These are phyloP conservation scores for Coemansia sp. DNA, from an alignment of 192 early-diverging fungal genomes.

Conservation along the genomic window DNA sequence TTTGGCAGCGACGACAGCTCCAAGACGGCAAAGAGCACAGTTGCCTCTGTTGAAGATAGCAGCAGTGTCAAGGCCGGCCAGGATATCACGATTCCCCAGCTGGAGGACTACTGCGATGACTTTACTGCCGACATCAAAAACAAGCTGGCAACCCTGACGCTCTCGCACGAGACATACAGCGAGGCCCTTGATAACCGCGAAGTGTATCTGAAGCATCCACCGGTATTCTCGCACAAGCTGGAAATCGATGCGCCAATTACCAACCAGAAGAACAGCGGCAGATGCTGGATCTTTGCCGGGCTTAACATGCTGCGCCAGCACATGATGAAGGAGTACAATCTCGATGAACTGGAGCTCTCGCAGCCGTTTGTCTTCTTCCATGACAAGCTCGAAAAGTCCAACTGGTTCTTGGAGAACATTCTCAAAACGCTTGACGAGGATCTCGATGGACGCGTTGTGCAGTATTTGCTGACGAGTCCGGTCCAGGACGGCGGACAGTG, in stretches of 20 bases:
- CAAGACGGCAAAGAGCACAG: neutral
- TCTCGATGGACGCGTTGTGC: slow-evolving; percentile 66
- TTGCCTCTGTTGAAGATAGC: neutral
- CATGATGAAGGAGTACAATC: slow-evolving; percentile 72
- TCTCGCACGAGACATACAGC: slow-evolving; percentile 60
- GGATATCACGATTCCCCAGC: slow-evolving; percentile 26
- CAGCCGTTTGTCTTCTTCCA: slow-evolving; percentile 74
- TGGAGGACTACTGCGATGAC: slow-evolving; percentile 29
- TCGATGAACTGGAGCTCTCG: slow-evolving; percentile 78
- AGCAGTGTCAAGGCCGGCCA: neutral
- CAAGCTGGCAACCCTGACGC: slow-evolving; percentile 64
- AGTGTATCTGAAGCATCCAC: slow-evolving; percentile 36
- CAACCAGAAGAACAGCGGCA: slow-evolving; percentile 72
- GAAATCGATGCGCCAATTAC: slow-evolving; percentile 60
- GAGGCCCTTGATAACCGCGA: slow-evolving; percentile 62
- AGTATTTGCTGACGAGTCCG: slow-evolving; percentile 68
- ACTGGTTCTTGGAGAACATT: slow-evolving; percentile 79
- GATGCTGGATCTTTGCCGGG: slow-evolving; percentile 85
- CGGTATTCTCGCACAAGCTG: slow-evolving; percentile 47
- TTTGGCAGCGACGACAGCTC: neutral
- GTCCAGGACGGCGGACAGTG: slow-evolving; percentile 74
- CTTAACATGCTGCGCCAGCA: slow-evolving; percentile 69
- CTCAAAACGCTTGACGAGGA: slow-evolving; percentile 64
- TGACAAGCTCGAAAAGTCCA: slow-evolving; percentile 81
- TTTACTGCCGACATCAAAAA: slow-evolving; percentile 71